A percentile compares a stretch with the other conserved stretches of the same genome.
Evolutionary conservation across 116 monocot genomes (phyloP).

Genomic region (Cymodocea nodosa): DNA sequence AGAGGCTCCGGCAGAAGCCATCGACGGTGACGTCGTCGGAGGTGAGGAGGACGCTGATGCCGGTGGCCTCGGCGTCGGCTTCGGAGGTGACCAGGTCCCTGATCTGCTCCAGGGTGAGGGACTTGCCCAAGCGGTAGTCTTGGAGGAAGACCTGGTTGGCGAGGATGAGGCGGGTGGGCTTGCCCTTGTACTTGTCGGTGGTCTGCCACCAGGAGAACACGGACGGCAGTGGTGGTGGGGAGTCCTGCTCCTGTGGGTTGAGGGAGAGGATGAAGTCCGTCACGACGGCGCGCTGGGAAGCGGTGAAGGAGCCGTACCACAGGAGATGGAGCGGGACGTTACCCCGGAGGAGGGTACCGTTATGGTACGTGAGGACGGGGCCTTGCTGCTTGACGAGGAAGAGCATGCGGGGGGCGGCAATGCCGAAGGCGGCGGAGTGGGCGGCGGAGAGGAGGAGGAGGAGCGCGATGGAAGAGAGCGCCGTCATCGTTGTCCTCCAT

Average conservation of each 20-base stretch:
- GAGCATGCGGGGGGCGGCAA: constrained; percentile 5
- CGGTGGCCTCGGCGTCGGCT: constrained; percentile 2
- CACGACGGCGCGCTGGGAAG: constrained; percentile 14
- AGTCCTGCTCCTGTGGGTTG: not conserved
- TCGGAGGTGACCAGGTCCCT: constrained; percentile 19
- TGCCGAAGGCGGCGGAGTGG: constrained; percentile 2
- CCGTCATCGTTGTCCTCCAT: too few relatives aligned
- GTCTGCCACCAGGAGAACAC: constrained; percentile 33
- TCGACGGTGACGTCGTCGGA: constrained; percentile 36
- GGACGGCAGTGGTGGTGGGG: constrained; percentile 11
- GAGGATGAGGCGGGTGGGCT: constrained; percentile 1
- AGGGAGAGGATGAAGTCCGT: constrained; percentile 32
- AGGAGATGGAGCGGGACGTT: constrained; percentile 16
- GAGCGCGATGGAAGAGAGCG: not conserved
- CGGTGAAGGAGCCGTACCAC: constrained; percentile 24
- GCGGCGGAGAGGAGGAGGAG: not conserved
- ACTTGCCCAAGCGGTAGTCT: constrained; percentile 4
- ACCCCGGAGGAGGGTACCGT: constrained; percentile 22
- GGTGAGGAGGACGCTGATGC: constrained; percentile 34
- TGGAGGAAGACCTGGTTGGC: constrained; percentile 7
- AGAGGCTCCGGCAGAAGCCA: constrained; percentile 36
- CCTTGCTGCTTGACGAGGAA: constrained; percentile 17
- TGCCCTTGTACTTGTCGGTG: constrained; percentile 7
- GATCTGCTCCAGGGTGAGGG: constrained; percentile 13
- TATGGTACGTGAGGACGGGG: constrained; percentile 21